phyloP scores from a whole-genome alignment of 2,329 filamentous ascomycete genomes.

The Trichoderma sp. region DNA sequence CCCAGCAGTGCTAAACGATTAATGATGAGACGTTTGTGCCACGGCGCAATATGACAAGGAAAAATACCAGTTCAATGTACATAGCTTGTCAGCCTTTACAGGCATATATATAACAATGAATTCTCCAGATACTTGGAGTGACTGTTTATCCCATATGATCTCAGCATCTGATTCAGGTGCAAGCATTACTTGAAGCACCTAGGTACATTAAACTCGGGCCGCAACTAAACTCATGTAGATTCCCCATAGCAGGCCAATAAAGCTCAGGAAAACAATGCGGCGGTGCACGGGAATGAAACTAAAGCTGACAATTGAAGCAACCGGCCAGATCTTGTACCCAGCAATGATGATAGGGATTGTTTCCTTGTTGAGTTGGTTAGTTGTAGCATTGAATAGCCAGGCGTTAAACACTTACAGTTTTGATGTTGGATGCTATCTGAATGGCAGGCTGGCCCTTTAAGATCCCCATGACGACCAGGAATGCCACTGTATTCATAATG shows the following conservation, averaged over 20 bases:
- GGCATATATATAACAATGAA: constrained; percentile 8
- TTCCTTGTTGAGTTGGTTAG: constrained; percentile 36
- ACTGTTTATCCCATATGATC: not conserved
- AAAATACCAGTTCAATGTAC: not conserved
- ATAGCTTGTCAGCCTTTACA: constrained; percentile 2
- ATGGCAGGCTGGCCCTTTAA: constrained; percentile 44
- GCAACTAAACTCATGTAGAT: constrained; percentile 55
- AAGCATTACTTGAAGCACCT: not conserved
- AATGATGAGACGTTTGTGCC: not conserved
- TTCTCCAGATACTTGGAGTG: not conserved
- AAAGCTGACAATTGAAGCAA: constrained; percentile 54
- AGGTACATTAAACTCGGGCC: constrained; percentile 38
- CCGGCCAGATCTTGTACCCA: constrained; percentile 55
- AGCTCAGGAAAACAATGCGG: constrained; percentile 52
- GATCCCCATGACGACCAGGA: constrained; percentile 50
- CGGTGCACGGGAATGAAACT: constrained; percentile 51
- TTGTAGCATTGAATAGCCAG: not conserved
- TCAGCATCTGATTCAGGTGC: not conserved
- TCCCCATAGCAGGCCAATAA: constrained; percentile 52
- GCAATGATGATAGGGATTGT: constrained; percentile 52
- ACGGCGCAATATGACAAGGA: not conserved
- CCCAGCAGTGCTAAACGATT: constrained; percentile 26
- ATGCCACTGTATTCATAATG: constrained; percentile 49
- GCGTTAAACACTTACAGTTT: constrained; percentile 33
- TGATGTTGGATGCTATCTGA: constrained; percentile 44